A percentile compares a stretch with the other conserved stretches of the same genome.
These are phyloP conservation scores for Mortierella sp. DNA, from an alignment of 371 early-diverging fungal species.

Conservation along the genomic window DNA sequence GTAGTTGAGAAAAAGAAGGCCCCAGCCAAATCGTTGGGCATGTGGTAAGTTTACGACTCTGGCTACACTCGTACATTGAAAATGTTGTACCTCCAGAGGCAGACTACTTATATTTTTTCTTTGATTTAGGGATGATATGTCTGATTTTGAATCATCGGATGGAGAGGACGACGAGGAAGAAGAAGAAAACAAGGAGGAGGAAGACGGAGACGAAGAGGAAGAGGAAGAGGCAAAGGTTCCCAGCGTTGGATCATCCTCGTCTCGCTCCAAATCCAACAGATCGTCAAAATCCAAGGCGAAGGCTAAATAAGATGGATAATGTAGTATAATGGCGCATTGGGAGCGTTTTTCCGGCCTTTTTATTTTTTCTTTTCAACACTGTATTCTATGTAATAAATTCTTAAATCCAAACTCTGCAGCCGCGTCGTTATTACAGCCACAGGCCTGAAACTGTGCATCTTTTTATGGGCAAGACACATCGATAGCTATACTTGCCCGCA, in stretches of 20 bases:
- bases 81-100: no score
- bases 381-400: neutral
- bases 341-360: neutral
- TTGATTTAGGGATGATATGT: slow-evolving; percentile 46
- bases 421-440: no score
- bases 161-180: slow-evolving; percentile 55
- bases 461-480: no score
- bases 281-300: slow-evolving; percentile 37
- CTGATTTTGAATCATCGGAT: slow-evolving; percentile 60
- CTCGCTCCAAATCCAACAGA: slow-evolving; percentile 7
- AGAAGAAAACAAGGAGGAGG: slow-evolving; percentile 52
- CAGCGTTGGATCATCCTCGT: slow-evolving; percentile 23
- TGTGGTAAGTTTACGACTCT: slow-evolving; percentile 49
- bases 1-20: slow-evolving; percentile 32
- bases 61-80: no score
- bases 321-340: neutral
- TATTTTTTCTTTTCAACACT: neutral
- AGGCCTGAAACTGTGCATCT: no score
- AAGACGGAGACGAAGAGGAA: slow-evolving; percentile 32
- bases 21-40: slow-evolving; percentile 35
- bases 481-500: no score
- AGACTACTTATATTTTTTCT: neutral
- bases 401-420: no score
- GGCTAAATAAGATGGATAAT: neutral
- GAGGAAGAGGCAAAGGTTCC: slow-evolving; percentile 33